Evolutionary conservation across 805 yeast species (phyloP).

Genomic region (Candida sonorensis): DNA sequence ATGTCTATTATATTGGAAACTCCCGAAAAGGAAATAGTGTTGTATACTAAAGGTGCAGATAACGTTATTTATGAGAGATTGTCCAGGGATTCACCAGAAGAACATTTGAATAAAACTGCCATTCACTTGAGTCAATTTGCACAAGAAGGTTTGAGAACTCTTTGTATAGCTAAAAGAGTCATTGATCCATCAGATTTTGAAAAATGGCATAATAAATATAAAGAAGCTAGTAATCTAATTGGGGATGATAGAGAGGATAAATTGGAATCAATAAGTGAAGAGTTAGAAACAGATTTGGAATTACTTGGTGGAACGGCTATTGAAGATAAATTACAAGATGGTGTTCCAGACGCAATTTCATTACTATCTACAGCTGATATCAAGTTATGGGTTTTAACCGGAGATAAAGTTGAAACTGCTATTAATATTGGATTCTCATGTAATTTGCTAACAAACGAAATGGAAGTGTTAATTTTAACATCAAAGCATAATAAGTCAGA

Average conservation of each 20-base stretch:
- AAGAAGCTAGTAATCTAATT: conserved; percentile 49
- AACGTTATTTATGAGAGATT: conserved; percentile 53
- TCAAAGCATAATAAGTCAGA: conserved; percentile 24
- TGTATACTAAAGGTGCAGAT: conserved; percentile 72
- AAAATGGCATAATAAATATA: conserved; percentile 50
- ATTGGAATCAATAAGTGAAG: conserved; percentile 48
- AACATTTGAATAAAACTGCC: conserved; percentile 49
- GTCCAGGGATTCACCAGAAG: conserved; percentile 28
- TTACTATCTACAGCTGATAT: conserved; percentile 65
- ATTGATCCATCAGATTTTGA: conserved; percentile 38
- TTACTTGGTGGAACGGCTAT: conserved; percentile 77
- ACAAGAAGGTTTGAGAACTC: conserved; percentile 70
- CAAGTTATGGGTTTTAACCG: conserved; percentile 78
- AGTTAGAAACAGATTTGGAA: conserved; percentile 49
- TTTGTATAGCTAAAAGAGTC: conserved; percentile 58
- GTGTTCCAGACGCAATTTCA: conserved; percentile 70
- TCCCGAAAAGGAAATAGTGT: conserved; percentile 33
- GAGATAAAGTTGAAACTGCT: conserved; percentile 79
- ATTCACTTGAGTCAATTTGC: conserved; percentile 63
- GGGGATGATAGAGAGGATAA: conserved; percentile 51
- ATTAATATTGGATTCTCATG: conserved; percentile 79
- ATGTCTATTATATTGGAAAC: conserved; percentile 65
- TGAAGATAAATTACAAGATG: conserved; percentile 72
- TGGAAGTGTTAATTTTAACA: conserved; percentile 61
- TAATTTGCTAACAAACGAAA: conserved; percentile 56